Base-by-base conservation (phyloP, 177 flowering plant genomes). In the Vitis hybrid region DNA sequence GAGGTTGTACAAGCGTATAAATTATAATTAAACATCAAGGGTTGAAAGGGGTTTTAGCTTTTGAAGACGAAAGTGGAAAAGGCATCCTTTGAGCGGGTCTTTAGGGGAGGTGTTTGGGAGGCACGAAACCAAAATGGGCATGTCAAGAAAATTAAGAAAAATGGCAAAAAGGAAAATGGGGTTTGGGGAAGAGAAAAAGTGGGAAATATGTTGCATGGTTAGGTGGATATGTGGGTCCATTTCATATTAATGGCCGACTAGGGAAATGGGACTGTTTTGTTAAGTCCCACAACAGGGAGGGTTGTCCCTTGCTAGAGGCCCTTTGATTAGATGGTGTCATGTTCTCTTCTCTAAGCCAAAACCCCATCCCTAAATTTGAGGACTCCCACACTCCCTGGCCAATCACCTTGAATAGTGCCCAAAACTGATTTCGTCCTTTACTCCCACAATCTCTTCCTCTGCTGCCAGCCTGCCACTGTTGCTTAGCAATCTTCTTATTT, bases 191-290 rank as follows among this genome's bases (percentile, higher is more conserved):
- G 22, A 48, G 57, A 14, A 62, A 55, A 62, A 33, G 57, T 5
- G 62, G 39, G 51, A 58, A 29, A 16, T 75, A 62, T 70, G 74
- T 65, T 48, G 39, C 2, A 58, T 49, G 74, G 74, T 71, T 75
- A 66, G 78, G 78, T 75, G 74, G 20, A 11, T 20, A 3, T 11
- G 72, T 75, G 66, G 77, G 77, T 31, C 51, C 66, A 39, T 26
- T 20, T 51, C 58, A 14, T 29, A 15, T 75, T 53, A 75, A 71
- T 71, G 74, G 71, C 72, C 74, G 72, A 71, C 78, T 71, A 48
- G 8, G 64, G 50, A 12, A 60, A 31, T 51, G 2, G 5, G 51
- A 73, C 67, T 62, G 62, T 67, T 67, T 20, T 62, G 53, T n/a
- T 48, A 22, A 55, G 55, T 52, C 66, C 57, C 62, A 63, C 68